Evolutionary conservation across 2,329 filamentous ascomycete genomes (phyloP).

Genomic region (Trichoderma brevicompactum): DNA sequence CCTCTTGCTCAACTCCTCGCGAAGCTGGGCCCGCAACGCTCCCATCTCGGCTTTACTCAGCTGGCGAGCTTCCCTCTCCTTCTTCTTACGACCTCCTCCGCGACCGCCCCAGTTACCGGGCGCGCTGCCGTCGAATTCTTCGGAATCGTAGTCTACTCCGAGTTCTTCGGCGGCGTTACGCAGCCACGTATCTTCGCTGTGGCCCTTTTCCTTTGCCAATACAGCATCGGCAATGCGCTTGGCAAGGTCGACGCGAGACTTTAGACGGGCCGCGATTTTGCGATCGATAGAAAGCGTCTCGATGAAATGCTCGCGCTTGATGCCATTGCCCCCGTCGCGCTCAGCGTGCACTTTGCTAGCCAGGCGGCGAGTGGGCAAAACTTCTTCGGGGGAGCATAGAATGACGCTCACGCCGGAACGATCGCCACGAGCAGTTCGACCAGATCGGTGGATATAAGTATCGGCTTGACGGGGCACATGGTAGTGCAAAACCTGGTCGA

Average conservation of each 20-base stretch:
- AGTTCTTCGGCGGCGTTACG: constrained; percentile 85
- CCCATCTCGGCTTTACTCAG: constrained; percentile 76
- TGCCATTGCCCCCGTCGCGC: constrained; percentile 52
- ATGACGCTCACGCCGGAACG: constrained; percentile 80
- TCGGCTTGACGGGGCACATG: constrained; percentile 91
- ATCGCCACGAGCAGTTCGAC: constrained; percentile 85
- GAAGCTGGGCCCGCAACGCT: constrained; percentile 72
- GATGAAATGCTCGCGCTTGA: constrained; percentile 68
- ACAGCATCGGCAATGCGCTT: constrained; percentile 83
- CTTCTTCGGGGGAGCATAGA: constrained; percentile 90
- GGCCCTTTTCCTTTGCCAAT: constrained; percentile 85
- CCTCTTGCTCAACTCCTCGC: constrained; percentile 68
- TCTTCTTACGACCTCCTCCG: constrained; percentile 73
- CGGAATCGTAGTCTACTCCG: constrained; percentile 90
- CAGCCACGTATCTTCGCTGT: constrained; percentile 83
- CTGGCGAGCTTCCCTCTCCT: constrained; percentile 70
- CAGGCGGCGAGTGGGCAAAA: constrained; percentile 78
- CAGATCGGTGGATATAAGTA: constrained; percentile 93
- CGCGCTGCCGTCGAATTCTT: constrained; percentile 83
- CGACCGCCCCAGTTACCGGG: constrained; percentile 65
- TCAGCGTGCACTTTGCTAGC: constrained; percentile 84
- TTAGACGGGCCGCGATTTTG: constrained; percentile 74
- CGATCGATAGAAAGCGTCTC: constrained; percentile 83
- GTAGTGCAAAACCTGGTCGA: constrained; percentile 92
- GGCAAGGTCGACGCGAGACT: constrained; percentile 76